A percentile compares a stretch with the other conserved stretches of the same genome.
These are phyloP conservation scores for Tylopilus felleus DNA, from an alignment of 768 basidiomycete genomes.

Conservation along the genomic window DNA sequence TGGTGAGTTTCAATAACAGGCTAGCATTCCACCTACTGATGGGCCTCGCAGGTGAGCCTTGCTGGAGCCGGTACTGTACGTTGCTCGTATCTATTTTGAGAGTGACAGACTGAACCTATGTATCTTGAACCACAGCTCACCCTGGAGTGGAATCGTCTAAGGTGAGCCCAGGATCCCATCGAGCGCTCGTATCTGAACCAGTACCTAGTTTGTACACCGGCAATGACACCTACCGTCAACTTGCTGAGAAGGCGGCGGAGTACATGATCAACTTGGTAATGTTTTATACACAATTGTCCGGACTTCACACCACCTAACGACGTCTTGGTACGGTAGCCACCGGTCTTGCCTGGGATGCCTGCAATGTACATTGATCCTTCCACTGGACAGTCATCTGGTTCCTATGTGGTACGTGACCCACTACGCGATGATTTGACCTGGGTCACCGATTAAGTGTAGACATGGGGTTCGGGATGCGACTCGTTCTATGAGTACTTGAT, in stretches of 20 bases:
- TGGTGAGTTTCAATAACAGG: slow-evolving; percentile 25
- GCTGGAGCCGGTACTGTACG: slow-evolving; percentile 45
- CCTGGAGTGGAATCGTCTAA: slow-evolving; percentile 56
- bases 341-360: slow-evolving; percentile 45
- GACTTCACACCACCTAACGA: not conserved
- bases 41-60: slow-evolving; percentile 40
- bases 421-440: not conserved
- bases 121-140: slow-evolving; percentile 39
- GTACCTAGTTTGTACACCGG: slow-evolving; percentile 44
- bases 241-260: slow-evolving; percentile 50
- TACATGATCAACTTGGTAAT: slow-evolving; percentile 45
- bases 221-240: slow-evolving; percentile 57
- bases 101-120: not conserved
- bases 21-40: not conserved
- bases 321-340: slow-evolving; percentile 7
- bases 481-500: slow-evolving; percentile 78
- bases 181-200: not conserved
- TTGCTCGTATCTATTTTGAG: not conserved
- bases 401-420: slow-evolving; percentile 47
- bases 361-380: slow-evolving; percentile 56
- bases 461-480: slow-evolving; percentile 67
- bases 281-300: slow-evolving; percentile 2
- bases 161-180: slow-evolving; percentile 15
- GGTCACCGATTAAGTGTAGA: slow-evolving; percentile 35
- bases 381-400: slow-evolving; percentile 46